A percentile compares a stretch with the other conserved stretches of the same genome.
Conservation (phyloP, 2,329 filamentous ascomycete species). For the Clathrospora elynae region DNA sequence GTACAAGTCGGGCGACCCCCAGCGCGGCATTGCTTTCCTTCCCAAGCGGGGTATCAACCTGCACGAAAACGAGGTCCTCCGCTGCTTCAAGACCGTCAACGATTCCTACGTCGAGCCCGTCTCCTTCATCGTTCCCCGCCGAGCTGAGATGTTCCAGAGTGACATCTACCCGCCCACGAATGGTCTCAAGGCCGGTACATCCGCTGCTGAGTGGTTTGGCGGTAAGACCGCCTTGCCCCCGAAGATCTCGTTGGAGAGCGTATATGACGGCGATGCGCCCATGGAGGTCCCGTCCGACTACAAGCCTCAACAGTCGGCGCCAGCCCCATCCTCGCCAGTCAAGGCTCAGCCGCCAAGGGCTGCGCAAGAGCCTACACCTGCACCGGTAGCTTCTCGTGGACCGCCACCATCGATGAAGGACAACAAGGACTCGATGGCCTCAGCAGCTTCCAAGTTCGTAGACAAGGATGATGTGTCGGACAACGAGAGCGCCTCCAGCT, state of each 20-base stretch:
- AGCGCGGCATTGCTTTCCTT: slow-evolving; percentile 91
- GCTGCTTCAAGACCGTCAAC: slow-evolving; percentile 96
- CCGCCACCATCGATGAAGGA: slow-evolving; percentile 76
- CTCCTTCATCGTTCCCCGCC: slow-evolving; percentile 93
- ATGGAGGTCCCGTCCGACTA: slow-evolving; percentile 75
- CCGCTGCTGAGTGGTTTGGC: slow-evolving; percentile 79
- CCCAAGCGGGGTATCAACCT: slow-evolving; percentile 94
- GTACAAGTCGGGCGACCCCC: slow-evolving; percentile 95
- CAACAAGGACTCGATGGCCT: slow-evolving; percentile 84
- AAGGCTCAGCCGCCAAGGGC: slow-evolving; percentile 61
- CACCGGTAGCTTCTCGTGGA: slow-evolving; percentile 52
- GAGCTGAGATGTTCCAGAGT: slow-evolving; percentile 93
- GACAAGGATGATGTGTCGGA: slow-evolving; percentile 69
- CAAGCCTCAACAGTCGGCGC: slow-evolving; percentile 58
- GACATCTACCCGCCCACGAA: slow-evolving; percentile 92
- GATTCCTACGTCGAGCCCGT: slow-evolving; percentile 94
- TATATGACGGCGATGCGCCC: slow-evolving; percentile 83
- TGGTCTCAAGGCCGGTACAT: slow-evolving; percentile 80
- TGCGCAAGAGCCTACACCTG: slow-evolving; percentile 55
- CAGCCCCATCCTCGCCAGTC: slow-evolving; percentile 48
- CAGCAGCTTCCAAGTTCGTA: slow-evolving; percentile 83
- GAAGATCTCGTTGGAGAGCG: slow-evolving; percentile 90
- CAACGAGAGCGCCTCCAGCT: slow-evolving; percentile 74
- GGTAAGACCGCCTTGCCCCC: slow-evolving; percentile 84
- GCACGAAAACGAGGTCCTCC: slow-evolving; percentile 90